Base-by-base conservation (phyloP, 306 rosid genomes). In the Vigna hirtella region DNA sequence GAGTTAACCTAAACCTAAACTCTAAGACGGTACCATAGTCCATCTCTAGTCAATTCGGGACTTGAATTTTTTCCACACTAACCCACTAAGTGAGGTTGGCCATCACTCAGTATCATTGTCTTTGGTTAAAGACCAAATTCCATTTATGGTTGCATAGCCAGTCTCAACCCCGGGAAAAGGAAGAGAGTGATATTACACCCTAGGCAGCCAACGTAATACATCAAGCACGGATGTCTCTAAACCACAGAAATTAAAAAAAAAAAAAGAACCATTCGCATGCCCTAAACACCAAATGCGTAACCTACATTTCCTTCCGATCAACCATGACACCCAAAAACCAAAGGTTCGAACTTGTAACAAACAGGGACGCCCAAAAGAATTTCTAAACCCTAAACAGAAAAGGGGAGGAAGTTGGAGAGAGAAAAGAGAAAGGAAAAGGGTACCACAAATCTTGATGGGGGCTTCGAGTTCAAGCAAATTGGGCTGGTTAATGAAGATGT, bases 391-490 rank as follows among this genome's bases (percentile, higher is more conserved):
- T 24, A 73, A 74, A 74, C 20, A 9, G 2, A 52, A 24, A 55
- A 36, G 30, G 67, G n/a, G 0, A 42, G 36, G 0, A 10, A 77
- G 68, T 9, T 58, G 24, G 16, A 18, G 18, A 36, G 6, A 13
- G 13, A 62, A 34, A 20, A 36, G 6, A 13, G 13, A 62, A 34
- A 20, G 12, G 4, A 68, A 67, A 45, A 14, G 57, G 73, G 56
- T 77, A 94, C 98, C 98, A 56, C 98, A 94, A 83, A 94, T 92
- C 90, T 94, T 92, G 85, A 94, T 90, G 58, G 97, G 97, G 77
- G 97, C 97, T 81, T 90, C 96, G 13, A 94, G 98, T 89, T 94
- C 98, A 43, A 94, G 97, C 85, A 94, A 88, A 87, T 89, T 92
- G 38, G 97, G 91, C 79, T 94, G 98, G 22, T 80, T 89, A 71